These are phyloP conservation scores for Amphirosellinia nigrospora DNA, from an alignment of 495 filamentous ascomycete genomes.

Conservation along the genomic window DNA sequence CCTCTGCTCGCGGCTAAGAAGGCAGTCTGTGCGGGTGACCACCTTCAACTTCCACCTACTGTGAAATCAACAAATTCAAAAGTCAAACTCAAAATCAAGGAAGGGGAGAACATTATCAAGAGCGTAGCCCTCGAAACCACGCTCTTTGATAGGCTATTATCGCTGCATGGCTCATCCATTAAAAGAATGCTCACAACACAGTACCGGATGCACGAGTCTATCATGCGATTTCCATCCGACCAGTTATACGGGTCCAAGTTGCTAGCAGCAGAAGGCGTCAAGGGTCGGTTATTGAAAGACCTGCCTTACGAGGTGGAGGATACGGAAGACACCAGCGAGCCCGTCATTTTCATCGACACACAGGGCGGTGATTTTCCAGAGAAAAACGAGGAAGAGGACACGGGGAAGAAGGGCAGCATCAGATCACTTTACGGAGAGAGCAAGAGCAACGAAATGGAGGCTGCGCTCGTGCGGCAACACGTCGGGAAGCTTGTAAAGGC, in stretches of 20 bases:
- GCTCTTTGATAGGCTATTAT: slow-evolving; percentile 86
- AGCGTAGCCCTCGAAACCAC: slow-evolving; percentile 77
- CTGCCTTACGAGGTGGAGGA: slow-evolving; percentile 79
- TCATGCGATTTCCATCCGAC: slow-evolving; percentile 92
- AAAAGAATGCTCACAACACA: slow-evolving; percentile 97
- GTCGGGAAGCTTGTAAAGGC: slow-evolving; percentile 75
- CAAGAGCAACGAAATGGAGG: slow-evolving; percentile 94
- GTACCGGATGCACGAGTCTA: slow-evolving; percentile 96
- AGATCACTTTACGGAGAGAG: slow-evolving; percentile 72
- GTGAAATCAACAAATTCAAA: slow-evolving; percentile 80
- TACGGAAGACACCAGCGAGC: slow-evolving; percentile 87
- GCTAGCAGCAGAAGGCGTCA: slow-evolving; percentile 78
- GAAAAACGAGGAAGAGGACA: slow-evolving; percentile 42
- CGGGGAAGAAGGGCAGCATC: slow-evolving; percentile 46
- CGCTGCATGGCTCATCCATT: slow-evolving; percentile 78
- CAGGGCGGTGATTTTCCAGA: slow-evolving; percentile 88
- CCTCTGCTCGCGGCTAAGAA: slow-evolving; percentile 80
- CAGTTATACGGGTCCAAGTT: slow-evolving; percentile 85
- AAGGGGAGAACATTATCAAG: slow-evolving; percentile 43
- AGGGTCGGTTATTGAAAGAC: slow-evolving; percentile 72
- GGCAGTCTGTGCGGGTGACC: slow-evolving; percentile 90
- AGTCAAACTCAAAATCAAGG: slow-evolving; percentile 37
- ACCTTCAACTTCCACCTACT: slow-evolving; percentile 92
- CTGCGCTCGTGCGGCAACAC: slow-evolving; percentile 76
- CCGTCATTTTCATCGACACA: slow-evolving; percentile 93